phyloP scores from a whole-genome alignment of 306 rosid genomes.

The Dalbergia cultrata region DNA sequence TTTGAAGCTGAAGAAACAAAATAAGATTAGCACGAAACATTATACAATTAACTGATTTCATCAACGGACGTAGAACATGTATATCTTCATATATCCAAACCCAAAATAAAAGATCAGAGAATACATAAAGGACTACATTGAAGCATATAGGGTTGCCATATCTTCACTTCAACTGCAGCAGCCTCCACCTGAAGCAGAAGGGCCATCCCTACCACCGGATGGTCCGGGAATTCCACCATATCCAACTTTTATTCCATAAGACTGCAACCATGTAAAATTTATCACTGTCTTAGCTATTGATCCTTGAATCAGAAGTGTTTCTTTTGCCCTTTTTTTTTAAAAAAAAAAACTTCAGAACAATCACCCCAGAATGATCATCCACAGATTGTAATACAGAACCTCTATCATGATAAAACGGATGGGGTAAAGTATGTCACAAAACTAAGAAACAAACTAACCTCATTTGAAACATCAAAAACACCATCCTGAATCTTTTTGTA shows the following conservation, averaged over 20 bases:
- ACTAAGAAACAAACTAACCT: slow-evolving; percentile 63
- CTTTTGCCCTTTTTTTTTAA: background rate
- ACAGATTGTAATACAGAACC: background rate
- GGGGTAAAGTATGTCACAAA: slow-evolving; percentile 10
- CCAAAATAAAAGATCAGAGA: slow-evolving; percentile 32
- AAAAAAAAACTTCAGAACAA: background rate
- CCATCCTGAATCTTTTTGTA: slow-evolving; percentile 97
- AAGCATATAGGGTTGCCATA: slow-evolving; percentile 45
- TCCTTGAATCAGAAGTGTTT: slow-evolving; percentile 20
- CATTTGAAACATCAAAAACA: slow-evolving; percentile 96
- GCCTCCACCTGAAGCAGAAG: slow-evolving; percentile 80
- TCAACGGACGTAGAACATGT: slow-evolving; percentile 37
- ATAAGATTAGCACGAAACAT: slow-evolving; percentile 46
- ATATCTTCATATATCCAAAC: slow-evolving; percentile 49
- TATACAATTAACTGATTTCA: slow-evolving; percentile 60
- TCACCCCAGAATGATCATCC: slow-evolving; percentile 19
- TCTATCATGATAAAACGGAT: slow-evolving; percentile 8
- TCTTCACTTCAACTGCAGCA: slow-evolving; percentile 83
- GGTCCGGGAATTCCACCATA: slow-evolving; percentile 99
- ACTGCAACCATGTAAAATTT: slow-evolving; percentile 63
- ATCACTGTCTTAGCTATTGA: slow-evolving; percentile 40
- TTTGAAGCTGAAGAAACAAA: slow-evolving; percentile 41
- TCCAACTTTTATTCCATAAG: slow-evolving; percentile 97
- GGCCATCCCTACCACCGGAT: slow-evolving; percentile 93
- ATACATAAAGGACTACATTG: slow-evolving; percentile 31